Base-by-base conservation (phyloP, 2,329 filamentous ascomycete species). In the Fusarium sambucinum region DNA sequence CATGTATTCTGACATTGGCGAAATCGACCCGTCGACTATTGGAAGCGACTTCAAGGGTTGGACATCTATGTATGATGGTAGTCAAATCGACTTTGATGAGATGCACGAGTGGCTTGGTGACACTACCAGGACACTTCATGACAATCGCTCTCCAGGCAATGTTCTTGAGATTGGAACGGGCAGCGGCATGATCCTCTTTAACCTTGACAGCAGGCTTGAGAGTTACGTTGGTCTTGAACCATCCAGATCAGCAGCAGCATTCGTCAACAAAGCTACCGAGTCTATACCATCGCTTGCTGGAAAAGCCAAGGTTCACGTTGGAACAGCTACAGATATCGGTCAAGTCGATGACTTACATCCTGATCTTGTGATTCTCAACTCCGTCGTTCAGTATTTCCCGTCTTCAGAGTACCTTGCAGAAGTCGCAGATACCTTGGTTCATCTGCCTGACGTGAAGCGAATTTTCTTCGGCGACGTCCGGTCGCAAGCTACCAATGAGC, bases 51-150 rank as follows among this genome's bases (percentile, higher is more conserved):
- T 78, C 29, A 66, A 63, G 1, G 74, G 72, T 12, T 78, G 77
- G 77, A 76, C 65, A 6, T 78, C 77, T 1, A 76, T 76, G 73
- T 77, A 76, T 30, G 71, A 77, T 37, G 76, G 75, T 6, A 63
- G 16, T 0, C 12, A 59, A 2, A 75, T 78, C 6, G 68, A 74
- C 40, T 71, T 64, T 32, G 53, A 3, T 1, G 74, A 78, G 27
- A 78, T 78, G 77, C 55, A 72, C 3, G 76, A 77, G 46, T 78
- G 77, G 77, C 64, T 78, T 0, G 72, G 76, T 11, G 77, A 78
- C 27, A 76, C 75, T 1, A 73, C 76, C 0, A 25, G 50, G 1
- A 59, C 67, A 1, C 67, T 77, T 3, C 65, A 46, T 25, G 68
- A 74, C 4, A 68, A 67, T 7, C 37, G 38, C 6, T 6, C 14